These are phyloP conservation scores for Saccharomyces hybrid DNA, from an alignment of 1,139 yeast species.

Conservation along the genomic window DNA sequence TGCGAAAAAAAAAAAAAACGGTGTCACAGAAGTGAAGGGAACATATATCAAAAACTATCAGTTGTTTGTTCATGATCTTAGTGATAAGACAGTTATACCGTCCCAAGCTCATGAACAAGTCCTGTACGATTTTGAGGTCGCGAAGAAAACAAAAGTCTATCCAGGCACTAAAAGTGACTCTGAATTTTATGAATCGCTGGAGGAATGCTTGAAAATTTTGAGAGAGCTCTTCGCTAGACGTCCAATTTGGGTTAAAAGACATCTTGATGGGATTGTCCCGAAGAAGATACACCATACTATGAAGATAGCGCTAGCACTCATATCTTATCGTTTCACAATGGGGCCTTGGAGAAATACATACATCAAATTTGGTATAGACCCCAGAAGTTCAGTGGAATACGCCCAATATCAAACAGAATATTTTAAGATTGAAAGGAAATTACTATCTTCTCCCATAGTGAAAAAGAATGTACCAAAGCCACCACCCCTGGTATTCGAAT, in stretches of 20 bases:
- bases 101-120: constrained; percentile 38
- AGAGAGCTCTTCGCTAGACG: constrained; percentile 51
- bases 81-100: constrained; percentile 36
- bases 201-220: constrained; percentile 42
- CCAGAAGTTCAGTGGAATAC: constrained; percentile 46
- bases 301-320: constrained; percentile 75
- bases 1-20: constrained; percentile 39
- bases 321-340: constrained; percentile 68
- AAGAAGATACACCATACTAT: constrained; percentile 44
- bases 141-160: constrained; percentile 27
- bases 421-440: constrained; percentile 40
- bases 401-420: constrained; percentile 79
- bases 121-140: constrained; percentile 31
- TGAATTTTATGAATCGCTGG: constrained; percentile 36
- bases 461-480: constrained; percentile 33
- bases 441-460: constrained; percentile 36
- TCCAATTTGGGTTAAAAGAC: constrained; percentile 85
- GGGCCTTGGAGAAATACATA: constrained; percentile 98
- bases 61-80: constrained; percentile 26
- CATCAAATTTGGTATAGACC: constrained; percentile 73
- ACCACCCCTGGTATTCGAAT: constrained; percentile 29
- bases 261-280: constrained; percentile 55
- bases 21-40: constrained; percentile 39
- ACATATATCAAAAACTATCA: constrained; percentile 35
- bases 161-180: constrained; percentile 31